Conservation (phyloP, 805 yeast genomes). For the Torulaspora maleeae region DNA sequence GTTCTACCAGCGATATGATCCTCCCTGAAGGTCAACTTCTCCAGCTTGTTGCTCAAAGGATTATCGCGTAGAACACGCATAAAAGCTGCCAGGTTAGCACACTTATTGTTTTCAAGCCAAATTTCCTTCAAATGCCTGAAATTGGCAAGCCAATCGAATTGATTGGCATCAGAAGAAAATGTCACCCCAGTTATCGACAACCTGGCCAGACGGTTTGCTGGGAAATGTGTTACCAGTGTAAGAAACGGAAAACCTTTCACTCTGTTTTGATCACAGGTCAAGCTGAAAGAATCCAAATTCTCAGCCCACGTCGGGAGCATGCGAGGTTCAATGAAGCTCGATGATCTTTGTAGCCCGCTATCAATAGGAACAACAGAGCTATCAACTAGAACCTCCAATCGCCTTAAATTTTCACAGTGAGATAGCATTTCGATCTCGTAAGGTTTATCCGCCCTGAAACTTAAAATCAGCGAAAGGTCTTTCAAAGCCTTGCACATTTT, state of each 20-base stretch:
- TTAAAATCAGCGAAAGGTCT: constrained; percentile 20
- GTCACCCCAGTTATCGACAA: constrained; percentile 25
- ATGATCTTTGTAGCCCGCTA: constrained; percentile 2
- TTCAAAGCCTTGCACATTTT: constrained; percentile 9
- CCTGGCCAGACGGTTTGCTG: constrained; percentile 10
- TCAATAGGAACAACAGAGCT: constrained; percentile 17
- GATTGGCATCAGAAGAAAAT: constrained; percentile 7
- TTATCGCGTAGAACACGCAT: constrained; percentile 14
- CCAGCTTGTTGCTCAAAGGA: constrained; percentile 17
- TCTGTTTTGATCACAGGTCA: constrained; percentile 23
- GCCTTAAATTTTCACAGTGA: constrained; percentile 17
- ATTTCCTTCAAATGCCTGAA: constrained; percentile 23
- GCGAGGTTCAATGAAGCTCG: constrained; percentile 4
- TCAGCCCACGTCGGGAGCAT: constrained; percentile 15
- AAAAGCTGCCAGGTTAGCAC: constrained; percentile 19
- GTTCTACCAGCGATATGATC: constrained; percentile 10
- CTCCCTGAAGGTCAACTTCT: constrained; percentile 31
- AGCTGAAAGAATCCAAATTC: constrained; percentile 19
- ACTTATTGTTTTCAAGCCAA: constrained; percentile 32
- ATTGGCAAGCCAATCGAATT: constrained; percentile 25
- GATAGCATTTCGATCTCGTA: constrained; percentile 20
- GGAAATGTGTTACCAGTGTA: constrained; percentile 11
- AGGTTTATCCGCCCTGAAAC: constrained; percentile 21
- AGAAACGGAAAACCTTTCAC: constrained; percentile 19
- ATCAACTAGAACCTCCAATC: constrained; percentile 22